Evolutionary conservation across 148 eudicot genomes (phyloP).

Genomic region (Tetragonia tetragonoides): DNA sequence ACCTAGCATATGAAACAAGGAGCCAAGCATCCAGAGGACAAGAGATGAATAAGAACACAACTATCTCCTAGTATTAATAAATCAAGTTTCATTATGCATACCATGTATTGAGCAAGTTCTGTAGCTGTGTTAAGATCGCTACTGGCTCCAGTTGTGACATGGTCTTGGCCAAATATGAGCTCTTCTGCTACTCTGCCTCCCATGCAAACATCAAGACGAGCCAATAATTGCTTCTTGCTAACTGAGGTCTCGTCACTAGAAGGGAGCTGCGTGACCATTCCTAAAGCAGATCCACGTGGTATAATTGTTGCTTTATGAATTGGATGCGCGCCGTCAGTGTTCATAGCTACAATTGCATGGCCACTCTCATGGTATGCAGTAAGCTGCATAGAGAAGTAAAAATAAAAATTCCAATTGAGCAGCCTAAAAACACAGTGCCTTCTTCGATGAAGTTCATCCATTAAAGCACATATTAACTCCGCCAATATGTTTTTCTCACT

Average conservation of each 20-base stretch:
- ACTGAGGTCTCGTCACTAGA: slow-evolving; percentile 86
- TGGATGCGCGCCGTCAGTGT: slow-evolving; percentile 94
- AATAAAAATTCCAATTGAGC: not conserved
- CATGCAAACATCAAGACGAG: slow-evolving; percentile 99
- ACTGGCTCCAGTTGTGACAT: slow-evolving; percentile 93
- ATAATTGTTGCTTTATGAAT: slow-evolving; percentile 95
- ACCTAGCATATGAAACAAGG: slow-evolving; percentile 45
- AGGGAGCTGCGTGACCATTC: slow-evolving; percentile 98
- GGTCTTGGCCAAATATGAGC: slow-evolving; percentile 87
- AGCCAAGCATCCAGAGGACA: not conserved
- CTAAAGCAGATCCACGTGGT: slow-evolving; percentile 96
- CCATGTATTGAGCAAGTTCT: slow-evolving; percentile 95
- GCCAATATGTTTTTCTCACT: not conserved
- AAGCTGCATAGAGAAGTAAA: slow-evolving; percentile 44
- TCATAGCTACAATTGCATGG: slow-evolving; percentile 89
- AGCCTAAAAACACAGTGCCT: slow-evolving; percentile 1
- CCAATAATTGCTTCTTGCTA: slow-evolving; percentile 86
- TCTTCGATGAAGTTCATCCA: not conserved
- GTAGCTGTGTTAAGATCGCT: slow-evolving; percentile 91
- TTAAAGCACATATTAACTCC: not conserved
- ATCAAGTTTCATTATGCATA: slow-evolving; percentile 25
- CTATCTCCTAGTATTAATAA: not conserved
- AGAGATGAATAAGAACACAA: slow-evolving; percentile 3
- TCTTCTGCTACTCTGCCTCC: slow-evolving; percentile 99
- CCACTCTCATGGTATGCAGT: slow-evolving; percentile 99